These are phyloP conservation scores for Westerdykella ornata DNA, from an alignment of 2,329 filamentous ascomycete species.

Conservation along the genomic window DNA sequence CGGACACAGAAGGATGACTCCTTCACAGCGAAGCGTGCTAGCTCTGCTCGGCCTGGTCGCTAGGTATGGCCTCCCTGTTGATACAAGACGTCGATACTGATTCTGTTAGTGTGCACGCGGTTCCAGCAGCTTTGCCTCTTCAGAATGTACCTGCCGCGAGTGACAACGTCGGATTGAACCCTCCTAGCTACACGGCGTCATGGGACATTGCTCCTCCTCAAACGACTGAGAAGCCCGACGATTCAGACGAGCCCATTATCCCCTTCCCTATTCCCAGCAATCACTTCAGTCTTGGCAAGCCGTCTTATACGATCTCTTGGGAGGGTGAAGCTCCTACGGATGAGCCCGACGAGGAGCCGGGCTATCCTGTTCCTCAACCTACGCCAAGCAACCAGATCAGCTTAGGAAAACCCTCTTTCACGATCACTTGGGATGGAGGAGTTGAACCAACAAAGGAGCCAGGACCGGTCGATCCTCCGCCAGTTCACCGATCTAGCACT, in stretches of 20 bases:
- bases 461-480: not conserved
- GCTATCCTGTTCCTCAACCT: slow-evolving; percentile 5
- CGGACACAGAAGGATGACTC: slow-evolving; percentile 15
- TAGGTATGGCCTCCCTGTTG: slow-evolving; percentile 12
- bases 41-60: slow-evolving; percentile 22
- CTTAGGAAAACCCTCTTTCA: slow-evolving; percentile 8
- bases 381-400: slow-evolving; percentile 10
- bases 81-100: slow-evolving; percentile 3
- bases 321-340: not conserved
- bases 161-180: slow-evolving; percentile 12
- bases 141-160: slow-evolving; percentile 9
- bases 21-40: slow-evolving; percentile 18
- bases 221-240: too few species aligned
- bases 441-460: slow-evolving; percentile 1
- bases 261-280: slow-evolving; percentile 6
- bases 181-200: too few species aligned
- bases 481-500: too few species aligned
- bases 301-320: slow-evolving; percentile 3
- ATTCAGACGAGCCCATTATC: too few species aligned
- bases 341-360: slow-evolving; percentile 6
- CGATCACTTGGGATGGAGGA: slow-evolving; percentile 8
- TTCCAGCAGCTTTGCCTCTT: slow-evolving; percentile 10
- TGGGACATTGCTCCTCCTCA: too few species aligned
- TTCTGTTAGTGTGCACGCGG: slow-evolving; percentile 13
- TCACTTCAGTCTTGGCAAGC: slow-evolving; percentile 11